A percentile compares a stretch with the other conserved stretches of the same genome.
Conservation (phyloP, 169 alveolate genomes). For the Plasmodium reichenowi region DNA sequence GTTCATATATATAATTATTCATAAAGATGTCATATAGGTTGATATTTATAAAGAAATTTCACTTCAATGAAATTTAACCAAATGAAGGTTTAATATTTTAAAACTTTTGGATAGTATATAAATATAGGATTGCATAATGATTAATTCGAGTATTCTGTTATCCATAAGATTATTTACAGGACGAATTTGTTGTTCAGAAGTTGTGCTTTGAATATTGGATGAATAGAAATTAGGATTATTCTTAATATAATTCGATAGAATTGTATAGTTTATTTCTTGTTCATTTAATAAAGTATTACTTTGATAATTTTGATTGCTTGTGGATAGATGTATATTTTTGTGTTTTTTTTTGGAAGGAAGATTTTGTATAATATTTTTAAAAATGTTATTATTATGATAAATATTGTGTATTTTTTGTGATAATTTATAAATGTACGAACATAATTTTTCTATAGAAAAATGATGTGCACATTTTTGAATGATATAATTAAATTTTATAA, state of each 20-base stretch:
- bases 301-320: neutral
- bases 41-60: too few relatives aligned
- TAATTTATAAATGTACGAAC: constrained; percentile 32
- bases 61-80: constrained; percentile 18
- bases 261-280: too few relatives aligned
- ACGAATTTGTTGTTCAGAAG: neutral
- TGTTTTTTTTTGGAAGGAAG: too few relatives aligned
- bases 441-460: constrained; percentile 34
- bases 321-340: neutral
- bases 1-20: too few relatives aligned
- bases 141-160: constrained; percentile 41
- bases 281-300: too few relatives aligned
- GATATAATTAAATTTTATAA: constrained; percentile 40
- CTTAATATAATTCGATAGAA: neutral
- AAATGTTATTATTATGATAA: neutral
- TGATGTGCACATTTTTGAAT: constrained; percentile 11
- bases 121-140: constrained; percentile 46
- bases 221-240: neutral
- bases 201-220: constrained; percentile 1
- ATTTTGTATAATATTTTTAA: constrained; percentile 4
- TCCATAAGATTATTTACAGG: neutral
- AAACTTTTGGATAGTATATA: constrained; percentile 25
- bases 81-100: constrained; percentile 33
- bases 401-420: constrained; percentile 24
- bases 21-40: too few relatives aligned